Percentiles rank a stretch among this genome's conserved stretches.
Evolutionary conservation across 495 filamentous ascomycete species (phyloP).

Genomic region (Acidomyces sp.): DNA sequence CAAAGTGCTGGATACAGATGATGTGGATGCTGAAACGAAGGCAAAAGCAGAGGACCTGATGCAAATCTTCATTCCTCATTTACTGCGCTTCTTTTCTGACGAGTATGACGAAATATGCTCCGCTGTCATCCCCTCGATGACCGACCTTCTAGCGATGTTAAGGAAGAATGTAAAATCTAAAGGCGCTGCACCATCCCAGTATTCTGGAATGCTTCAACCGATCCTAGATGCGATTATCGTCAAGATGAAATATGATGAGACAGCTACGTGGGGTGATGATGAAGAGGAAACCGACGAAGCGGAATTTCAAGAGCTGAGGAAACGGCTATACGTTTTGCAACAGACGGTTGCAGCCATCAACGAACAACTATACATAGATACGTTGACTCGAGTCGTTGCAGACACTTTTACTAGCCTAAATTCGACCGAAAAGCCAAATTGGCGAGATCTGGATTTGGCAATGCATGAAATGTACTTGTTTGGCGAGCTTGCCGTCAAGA

Average conservation of each 20-base stretch:
- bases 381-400: constrained; percentile 68
- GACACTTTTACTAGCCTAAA: constrained; percentile 68
- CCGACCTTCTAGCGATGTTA: constrained; percentile 76
- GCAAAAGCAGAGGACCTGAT: constrained; percentile 60
- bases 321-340: constrained; percentile 74
- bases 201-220: constrained; percentile 64
- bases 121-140: constrained; percentile 79
- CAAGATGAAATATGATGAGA: constrained; percentile 96
- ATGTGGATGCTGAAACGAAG: constrained; percentile 40
- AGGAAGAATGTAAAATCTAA: constrained; percentile 57
- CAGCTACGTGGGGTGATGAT: constrained; percentile 83
- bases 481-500: constrained; percentile 77
- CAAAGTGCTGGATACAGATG: constrained; percentile 53
- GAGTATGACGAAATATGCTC: constrained; percentile 97
- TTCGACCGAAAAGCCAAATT: constrained; percentile 63
- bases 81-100: constrained; percentile 88
- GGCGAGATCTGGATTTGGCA: constrained; percentile 93
- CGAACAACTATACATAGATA: constrained; percentile 69
- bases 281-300: constrained; percentile 93
- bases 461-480: constrained; percentile 94
- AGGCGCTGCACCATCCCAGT: constrained; percentile 48
- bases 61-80: constrained; percentile 65
- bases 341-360: constrained; percentile 79
- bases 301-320: constrained; percentile 92
- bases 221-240: constrained; percentile 80